Conservation (phyloP, 169 alveolate genomes). For the Perkinsus chesapeaki region DNA sequence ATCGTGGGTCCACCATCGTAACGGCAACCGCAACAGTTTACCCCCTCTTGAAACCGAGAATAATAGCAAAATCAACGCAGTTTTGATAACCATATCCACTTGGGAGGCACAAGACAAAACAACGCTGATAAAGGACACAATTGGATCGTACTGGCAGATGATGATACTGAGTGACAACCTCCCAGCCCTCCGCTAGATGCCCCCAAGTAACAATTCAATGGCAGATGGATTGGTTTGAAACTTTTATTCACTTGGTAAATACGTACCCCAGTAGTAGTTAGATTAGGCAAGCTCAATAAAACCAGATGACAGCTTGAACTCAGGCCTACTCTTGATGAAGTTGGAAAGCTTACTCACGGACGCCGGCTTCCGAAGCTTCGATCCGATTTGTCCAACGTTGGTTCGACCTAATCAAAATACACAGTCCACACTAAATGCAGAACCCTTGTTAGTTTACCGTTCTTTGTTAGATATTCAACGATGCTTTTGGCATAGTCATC, state of each 20-base stretch:
- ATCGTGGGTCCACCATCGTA: too few relatives aligned
- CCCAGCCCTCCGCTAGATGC: too few relatives aligned
- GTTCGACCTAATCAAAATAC: background rate
- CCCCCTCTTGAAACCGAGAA: too few relatives aligned
- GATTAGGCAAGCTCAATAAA: background rate
- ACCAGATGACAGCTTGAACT: background rate
- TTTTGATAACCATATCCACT: too few relatives aligned
- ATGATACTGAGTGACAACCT: too few relatives aligned
- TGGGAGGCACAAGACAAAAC: too few relatives aligned
- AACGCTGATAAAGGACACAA: too few relatives aligned
- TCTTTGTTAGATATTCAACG: background rate
- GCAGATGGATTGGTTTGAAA: background rate
- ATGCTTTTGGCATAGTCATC: background rate
- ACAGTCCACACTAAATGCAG: too few relatives aligned
- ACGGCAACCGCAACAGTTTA: too few relatives aligned
- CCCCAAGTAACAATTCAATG: background rate
- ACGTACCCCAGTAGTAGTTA: background rate
- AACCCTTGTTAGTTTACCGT: too few relatives aligned
- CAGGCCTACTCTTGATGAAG: background rate
- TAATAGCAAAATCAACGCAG: too few relatives aligned
- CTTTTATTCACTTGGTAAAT: background rate
- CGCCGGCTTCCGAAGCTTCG: background rate
- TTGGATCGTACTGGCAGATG: too few relatives aligned
- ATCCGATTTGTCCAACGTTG: background rate
- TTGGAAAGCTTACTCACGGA: background rate